These are phyloP conservation scores for Globisporangium camurandrum DNA, from an alignment of 352 stramenopile species.

Conservation along the genomic window DNA sequence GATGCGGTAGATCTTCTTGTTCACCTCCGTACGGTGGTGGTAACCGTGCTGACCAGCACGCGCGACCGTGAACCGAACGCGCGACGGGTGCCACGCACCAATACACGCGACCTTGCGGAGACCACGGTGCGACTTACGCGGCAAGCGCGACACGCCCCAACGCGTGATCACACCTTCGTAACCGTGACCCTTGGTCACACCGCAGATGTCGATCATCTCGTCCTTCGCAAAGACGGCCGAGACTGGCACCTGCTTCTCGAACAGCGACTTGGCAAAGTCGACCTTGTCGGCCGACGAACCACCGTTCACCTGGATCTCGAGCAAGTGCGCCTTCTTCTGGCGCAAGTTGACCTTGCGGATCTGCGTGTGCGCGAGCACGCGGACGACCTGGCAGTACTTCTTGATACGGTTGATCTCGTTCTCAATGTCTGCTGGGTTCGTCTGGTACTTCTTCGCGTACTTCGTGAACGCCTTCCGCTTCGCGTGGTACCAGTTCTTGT, in stretches of 20 bases:
- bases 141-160: slow-evolving; percentile 99
- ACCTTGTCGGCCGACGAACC: slow-evolving; percentile 97
- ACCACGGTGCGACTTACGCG: slow-evolving; percentile 99
- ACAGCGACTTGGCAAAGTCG: slow-evolving; percentile 98
- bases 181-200: slow-evolving; percentile 99
- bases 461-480: slow-evolving; percentile 99
- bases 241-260: slow-evolving; percentile 99
- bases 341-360: slow-evolving; percentile 98
- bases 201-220: slow-evolving; percentile 98
- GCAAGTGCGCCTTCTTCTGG: slow-evolving; percentile 99
- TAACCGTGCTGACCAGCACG: slow-evolving; percentile 99
- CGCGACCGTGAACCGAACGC: slow-evolving; percentile 97
- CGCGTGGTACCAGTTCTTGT: slow-evolving; percentile 99
- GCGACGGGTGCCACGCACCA: slow-evolving; percentile 99
- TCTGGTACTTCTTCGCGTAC: slow-evolving; percentile 99
- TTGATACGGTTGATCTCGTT: slow-evolving; percentile 99
- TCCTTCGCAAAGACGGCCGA: slow-evolving; percentile 94
- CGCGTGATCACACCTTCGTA: slow-evolving; percentile 98
- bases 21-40: slow-evolving; percentile 99
- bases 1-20: slow-evolving; percentile 99
- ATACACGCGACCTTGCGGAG: slow-evolving; percentile 99
- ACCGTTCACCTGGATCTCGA: slow-evolving; percentile 99
- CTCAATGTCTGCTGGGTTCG: slow-evolving; percentile 88
- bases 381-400: slow-evolving; percentile 99
- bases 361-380: slow-evolving; percentile 99